Evolutionary conservation across 768 basidiomycete genomes (phyloP), one percentile per base, ranked within the genome.

Genomic region (Tephrocybe sp.): DNA sequence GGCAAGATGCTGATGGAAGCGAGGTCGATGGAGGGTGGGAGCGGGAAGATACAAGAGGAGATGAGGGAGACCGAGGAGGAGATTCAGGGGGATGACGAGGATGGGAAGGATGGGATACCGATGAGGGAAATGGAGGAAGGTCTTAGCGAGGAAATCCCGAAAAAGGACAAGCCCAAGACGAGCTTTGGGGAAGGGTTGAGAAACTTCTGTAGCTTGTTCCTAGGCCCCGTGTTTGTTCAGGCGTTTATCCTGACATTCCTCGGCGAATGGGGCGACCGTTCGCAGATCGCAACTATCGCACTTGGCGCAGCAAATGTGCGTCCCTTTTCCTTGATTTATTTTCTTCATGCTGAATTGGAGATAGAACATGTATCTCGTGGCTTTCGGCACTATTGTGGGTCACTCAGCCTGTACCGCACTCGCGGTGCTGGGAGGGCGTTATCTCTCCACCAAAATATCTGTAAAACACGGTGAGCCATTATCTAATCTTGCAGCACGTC

Each of bases 191-290:
- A 95, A 16, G 87, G 92, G 8, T 71, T 82, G 5, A 78, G 92
- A 58, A 95, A 95, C 64, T 86, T 93, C 60, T 87, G 82, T 64
- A 86, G 84, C 60, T 70, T 94, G 15, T 67, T 95, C 56, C 70
- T 98, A 16, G 93, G 91, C 0, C 96, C 96, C 0, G 92, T 97
- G 1, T 96, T 98, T 62, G 93, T 94, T 2, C 94, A 99, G 67
- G 84, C 92, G 0, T 98, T 99, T 61, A 73, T 96, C 26, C 75
- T 99, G 52, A 98, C 96, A 0, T 98, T 98, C 69, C 75, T 99
- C n/a, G 97, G 95, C 9, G 97, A 99, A 70, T 98, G 97, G 97
- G 96, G 97, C 0, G 97, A 98, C 70, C 73, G 96, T 45, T 96
- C 92, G 62, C 96, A 99, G 71, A 92, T 98, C 59, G 89, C 97